These are phyloP conservation scores for Zoysia pacifica DNA, from an alignment of 176 grass and related monocot species.

Conservation along the genomic window DNA sequence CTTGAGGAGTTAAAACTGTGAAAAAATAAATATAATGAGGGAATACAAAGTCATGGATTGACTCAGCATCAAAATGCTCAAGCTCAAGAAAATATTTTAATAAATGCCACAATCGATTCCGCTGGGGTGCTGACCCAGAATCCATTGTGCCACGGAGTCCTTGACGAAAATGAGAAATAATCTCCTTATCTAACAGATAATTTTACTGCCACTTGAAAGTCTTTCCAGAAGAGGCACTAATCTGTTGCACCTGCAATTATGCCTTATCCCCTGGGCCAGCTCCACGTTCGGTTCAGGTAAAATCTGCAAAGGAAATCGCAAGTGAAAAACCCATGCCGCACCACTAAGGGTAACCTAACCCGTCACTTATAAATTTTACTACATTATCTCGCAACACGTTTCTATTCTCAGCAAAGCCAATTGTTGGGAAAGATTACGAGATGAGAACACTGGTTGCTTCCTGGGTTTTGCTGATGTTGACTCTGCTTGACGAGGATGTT, in stretches of 20 bases:
- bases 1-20: too few species aligned
- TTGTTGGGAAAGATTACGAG: neutral
- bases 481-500: constrained; percentile 1
- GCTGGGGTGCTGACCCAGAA: constrained; percentile 98
- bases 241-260: neutral
- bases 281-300: too few species aligned
- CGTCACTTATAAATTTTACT: neutral
- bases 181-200: too few species aligned
- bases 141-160: constrained; percentile 96
- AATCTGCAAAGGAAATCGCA: neutral
- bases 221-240: neutral
- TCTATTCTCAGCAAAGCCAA: neutral
- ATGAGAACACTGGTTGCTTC: constrained; percentile 20
- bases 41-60: too few species aligned
- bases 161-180: neutral
- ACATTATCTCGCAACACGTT: neutral
- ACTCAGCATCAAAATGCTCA: too few species aligned
- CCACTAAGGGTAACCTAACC: neutral
- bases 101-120: constrained; percentile 42
- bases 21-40: too few species aligned
- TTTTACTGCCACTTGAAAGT: neutral
- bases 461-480: constrained; percentile 17
- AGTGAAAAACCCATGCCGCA: neutral
- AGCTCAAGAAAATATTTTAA: too few species aligned
- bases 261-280: neutral